Evolutionary conservation across 148 eudicot species (phyloP).

Genomic region (Rheum nobile): DNA sequence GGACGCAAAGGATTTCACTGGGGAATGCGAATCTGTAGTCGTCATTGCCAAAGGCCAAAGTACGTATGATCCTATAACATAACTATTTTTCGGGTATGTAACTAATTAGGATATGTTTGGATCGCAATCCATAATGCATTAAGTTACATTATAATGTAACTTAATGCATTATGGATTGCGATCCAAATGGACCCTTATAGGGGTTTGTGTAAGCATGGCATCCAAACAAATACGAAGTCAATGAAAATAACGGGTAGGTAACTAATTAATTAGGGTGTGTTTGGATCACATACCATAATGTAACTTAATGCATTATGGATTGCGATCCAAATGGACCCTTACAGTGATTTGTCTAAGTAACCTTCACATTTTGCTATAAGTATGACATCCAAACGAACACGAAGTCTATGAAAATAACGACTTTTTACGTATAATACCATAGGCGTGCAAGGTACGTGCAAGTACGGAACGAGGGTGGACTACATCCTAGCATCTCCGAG

Average conservation of each 20-base stretch:
- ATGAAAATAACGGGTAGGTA: background rate
- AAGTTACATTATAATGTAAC: too few species aligned
- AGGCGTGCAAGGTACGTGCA: slow-evolving; percentile 97
- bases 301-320: background rate
- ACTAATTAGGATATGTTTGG: background rate
- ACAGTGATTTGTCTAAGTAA: too few species aligned
- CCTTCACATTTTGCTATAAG: too few species aligned
- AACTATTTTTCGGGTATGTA: too few species aligned
- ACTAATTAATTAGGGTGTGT: background rate
- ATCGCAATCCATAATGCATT: background rate
- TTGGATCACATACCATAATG: background rate
- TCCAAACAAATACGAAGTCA: too few species aligned
- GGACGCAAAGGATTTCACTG: slow-evolving; percentile 84
- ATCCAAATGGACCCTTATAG: background rate
- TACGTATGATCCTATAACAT: slow-evolving; percentile 21
- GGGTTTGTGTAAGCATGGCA: too few species aligned
- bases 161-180: background rate
- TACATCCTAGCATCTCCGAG: slow-evolving; percentile 60
- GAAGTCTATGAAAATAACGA: background rate
- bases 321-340: background rate
- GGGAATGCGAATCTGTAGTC: slow-evolving; percentile 89
- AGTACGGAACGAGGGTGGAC: slow-evolving; percentile 84
- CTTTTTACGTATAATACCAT: background rate
- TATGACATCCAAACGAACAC: too few species aligned
- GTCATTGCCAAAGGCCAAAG: slow-evolving; percentile 97